Conservation (phyloP, 257 asterid species). For the Penstemon davidsonii region DNA sequence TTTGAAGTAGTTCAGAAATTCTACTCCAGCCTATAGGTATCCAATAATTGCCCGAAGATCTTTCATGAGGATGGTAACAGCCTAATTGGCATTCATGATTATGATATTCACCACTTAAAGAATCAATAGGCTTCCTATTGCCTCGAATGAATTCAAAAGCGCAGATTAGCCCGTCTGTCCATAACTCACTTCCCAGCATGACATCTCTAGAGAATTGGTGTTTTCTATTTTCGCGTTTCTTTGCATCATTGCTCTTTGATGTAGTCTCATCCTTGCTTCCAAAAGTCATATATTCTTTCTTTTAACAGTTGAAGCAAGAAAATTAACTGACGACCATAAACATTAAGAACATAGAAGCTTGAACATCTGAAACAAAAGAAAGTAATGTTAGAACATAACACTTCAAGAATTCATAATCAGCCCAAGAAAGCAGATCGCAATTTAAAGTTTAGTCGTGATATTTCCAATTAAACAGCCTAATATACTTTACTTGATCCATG, state of each 20-base stretch:
- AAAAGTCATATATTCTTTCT: constrained; percentile 16
- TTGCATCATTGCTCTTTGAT: constrained; percentile 32
- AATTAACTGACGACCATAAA: constrained; percentile 17
- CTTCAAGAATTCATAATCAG: neutral
- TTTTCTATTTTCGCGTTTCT: constrained; percentile 31
- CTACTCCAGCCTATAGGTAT: constrained; percentile 49
- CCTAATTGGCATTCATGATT: constrained; percentile 21
- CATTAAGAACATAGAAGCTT: neutral
- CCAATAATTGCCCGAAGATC: constrained; percentile 42
- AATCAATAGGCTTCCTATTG: constrained; percentile 27
- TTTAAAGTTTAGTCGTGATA: neutral
- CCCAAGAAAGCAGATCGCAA: neutral
- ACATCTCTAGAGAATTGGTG: constrained; percentile 38
- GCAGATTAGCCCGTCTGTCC: constrained; percentile 49
- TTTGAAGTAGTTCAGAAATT: constrained; percentile 41
- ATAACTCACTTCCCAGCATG: constrained; percentile 34
- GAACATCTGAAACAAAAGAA: constrained; percentile 20
- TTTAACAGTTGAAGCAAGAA: constrained; percentile 23
- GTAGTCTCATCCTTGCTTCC: constrained; percentile 18
- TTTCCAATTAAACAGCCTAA: constrained; percentile 5
- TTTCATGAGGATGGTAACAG: constrained; percentile 33
- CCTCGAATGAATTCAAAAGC: constrained; percentile 46
- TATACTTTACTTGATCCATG: neutral
- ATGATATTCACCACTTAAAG: constrained; percentile 22
- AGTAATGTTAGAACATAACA: neutral